phyloP scores from a whole-genome alignment of 2,329 filamentous ascomycete genomes.

The Aspergillus sp. region DNA sequence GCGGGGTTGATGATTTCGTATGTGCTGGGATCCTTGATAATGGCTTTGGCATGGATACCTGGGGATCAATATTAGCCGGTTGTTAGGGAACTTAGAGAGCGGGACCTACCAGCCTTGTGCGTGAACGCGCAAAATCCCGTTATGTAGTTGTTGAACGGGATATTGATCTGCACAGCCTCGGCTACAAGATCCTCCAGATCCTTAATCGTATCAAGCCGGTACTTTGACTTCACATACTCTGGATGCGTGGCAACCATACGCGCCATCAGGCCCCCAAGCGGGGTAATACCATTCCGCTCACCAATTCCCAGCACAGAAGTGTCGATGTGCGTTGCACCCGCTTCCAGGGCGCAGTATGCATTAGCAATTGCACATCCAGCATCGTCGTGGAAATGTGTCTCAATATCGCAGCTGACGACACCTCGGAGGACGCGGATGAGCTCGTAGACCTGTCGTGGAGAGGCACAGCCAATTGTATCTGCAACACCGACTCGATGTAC shows the following conservation, averaged over 20 bases:
- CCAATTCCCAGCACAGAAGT: conserved; percentile 86
- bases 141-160: conserved; percentile 81
- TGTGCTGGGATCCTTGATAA: conserved; percentile 78
- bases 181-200: conserved; percentile 81
- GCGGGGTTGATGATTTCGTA: conserved; percentile 89
- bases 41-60: conserved; percentile 78
- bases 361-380: conserved; percentile 89
- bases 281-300: conserved; percentile 71
- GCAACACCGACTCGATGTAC: conserved; percentile 87
- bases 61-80: too few relatives aligned
- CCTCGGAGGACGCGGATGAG: conserved; percentile 78
- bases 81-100: too few relatives aligned
- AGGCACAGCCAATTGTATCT: conserved; percentile 83
- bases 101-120: conserved; percentile 63
- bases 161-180: conserved; percentile 76
- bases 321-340: conserved; percentile 68
- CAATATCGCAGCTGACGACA: conserved; percentile 74
- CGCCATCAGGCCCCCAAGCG: conserved; percentile 60
- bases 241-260: conserved; percentile 80
- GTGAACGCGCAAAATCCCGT: conserved; percentile 75
- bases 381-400: conserved; percentile 89
- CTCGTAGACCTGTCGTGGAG: conserved; percentile 84
- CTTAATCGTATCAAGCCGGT: conserved; percentile 86
- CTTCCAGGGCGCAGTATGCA: conserved; percentile 81
- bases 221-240: conserved; percentile 83